Percentiles rank a stretch among this genome's conserved stretches.
Evolutionary conservation across 495 filamentous ascomycete species (phyloP).

Genomic region (Poronia punctata): DNA sequence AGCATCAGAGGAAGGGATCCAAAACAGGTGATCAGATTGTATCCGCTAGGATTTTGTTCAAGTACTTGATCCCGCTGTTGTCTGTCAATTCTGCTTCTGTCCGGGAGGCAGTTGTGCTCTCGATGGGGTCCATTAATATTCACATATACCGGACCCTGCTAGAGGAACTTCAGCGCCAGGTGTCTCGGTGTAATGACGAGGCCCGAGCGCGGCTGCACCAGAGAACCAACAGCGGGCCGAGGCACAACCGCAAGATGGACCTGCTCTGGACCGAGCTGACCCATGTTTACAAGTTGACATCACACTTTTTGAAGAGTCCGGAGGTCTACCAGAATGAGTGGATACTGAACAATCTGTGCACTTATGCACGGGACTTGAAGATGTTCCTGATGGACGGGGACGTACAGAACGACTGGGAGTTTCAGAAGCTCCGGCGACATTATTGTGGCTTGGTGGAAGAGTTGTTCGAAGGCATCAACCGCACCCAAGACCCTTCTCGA

Average conservation of each 20-base stretch:
- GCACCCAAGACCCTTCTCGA: conserved; percentile 72
- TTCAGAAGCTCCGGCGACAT: conserved; percentile 83
- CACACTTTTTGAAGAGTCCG: conserved; percentile 74
- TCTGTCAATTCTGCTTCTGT: conserved; percentile 68
- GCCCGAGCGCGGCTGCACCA: conserved; percentile 82
- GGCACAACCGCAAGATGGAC: conserved; percentile 73
- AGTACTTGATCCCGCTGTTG: conserved; percentile 81
- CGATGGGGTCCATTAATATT: conserved; percentile 88
- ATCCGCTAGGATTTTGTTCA: conserved; percentile 81
- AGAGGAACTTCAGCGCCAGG: conserved; percentile 80
- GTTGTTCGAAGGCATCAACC: conserved; percentile 84
- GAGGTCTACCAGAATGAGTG: conserved; percentile 84
- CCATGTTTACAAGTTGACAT: conserved; percentile 89
- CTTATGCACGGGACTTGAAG: conserved; percentile 85
- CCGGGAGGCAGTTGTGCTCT: conserved; percentile 83
- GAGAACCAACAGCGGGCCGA: conserved; percentile 67
- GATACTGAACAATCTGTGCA: conserved; percentile 82
- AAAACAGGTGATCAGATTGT: conserved; percentile 79
- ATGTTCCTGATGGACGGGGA: conserved; percentile 90
- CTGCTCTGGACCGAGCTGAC: conserved; percentile 88
- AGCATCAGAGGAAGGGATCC: conserved; percentile 79
- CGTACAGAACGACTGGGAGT: conserved; percentile 93
- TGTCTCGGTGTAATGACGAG: conserved; percentile 74
- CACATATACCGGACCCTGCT: conserved; percentile 91
- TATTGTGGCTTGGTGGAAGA: conserved; percentile 93